phyloP scores from a whole-genome alignment of 2,329 filamentous ascomycete genomes.

The Fusarium odoratissimum region DNA sequence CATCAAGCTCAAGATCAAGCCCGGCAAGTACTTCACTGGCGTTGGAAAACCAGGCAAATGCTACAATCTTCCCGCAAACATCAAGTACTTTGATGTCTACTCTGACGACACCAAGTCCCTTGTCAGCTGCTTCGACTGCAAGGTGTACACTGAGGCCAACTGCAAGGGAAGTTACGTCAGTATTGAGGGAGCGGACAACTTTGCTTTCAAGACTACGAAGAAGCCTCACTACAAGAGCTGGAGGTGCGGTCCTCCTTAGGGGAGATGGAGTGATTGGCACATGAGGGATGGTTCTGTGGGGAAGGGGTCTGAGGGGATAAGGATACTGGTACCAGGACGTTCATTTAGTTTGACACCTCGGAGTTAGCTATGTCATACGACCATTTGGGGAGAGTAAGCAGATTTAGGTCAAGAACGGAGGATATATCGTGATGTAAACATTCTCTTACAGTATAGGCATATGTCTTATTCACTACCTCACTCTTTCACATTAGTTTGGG shows the following conservation, averaged over 20 bases:
- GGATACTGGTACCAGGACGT: neutral
- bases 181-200: neutral
- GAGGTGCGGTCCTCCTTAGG: neutral
- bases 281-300: neutral
- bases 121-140: constrained; percentile 11
- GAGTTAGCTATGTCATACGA: no score
- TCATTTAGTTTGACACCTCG: neutral
- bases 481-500: neutral
- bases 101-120: neutral
- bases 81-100: neutral
- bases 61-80: neutral
- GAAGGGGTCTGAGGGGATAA: fast-evolving
- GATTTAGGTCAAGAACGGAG: no score
- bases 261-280: fast-evolving
- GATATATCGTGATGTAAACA: no score
- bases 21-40: constrained; percentile 1
- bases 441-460: neutral
- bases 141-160: neutral
- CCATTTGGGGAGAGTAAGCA: no score
- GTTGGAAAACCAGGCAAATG: neutral
- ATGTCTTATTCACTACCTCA: neutral
- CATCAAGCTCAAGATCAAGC: neutral
- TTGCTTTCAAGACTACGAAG: neutral
- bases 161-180: neutral
- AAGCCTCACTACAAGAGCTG: constrained; percentile 8